These are phyloP conservation scores for Penicillium herquei DNA, from an alignment of 495 filamentous ascomycete species.

Conservation along the genomic window DNA sequence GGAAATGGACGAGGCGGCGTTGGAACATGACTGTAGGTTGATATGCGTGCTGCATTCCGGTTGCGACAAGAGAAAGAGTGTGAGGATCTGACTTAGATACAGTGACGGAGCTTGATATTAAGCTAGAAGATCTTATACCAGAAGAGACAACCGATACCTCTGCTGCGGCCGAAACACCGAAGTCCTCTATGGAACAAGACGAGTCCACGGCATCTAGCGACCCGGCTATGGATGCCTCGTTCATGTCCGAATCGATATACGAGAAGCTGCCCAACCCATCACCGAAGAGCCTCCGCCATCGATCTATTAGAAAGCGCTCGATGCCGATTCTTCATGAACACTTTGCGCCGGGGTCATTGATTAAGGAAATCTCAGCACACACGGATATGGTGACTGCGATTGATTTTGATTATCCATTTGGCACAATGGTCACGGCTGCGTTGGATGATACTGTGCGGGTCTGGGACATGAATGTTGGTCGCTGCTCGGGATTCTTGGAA, in stretches of 20 bases:
- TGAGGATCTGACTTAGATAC: neutral
- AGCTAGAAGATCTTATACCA: conserved; percentile 69
- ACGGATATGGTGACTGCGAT: conserved; percentile 84
- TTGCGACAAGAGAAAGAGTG: neutral
- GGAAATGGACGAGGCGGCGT: conserved; percentile 85
- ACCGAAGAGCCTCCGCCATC: conserved; percentile 62
- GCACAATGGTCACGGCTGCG: conserved; percentile 91
- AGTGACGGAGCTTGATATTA: conserved; percentile 83
- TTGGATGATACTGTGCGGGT: conserved; percentile 96
- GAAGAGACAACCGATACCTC: conserved; percentile 67
- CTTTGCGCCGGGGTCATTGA: conserved; percentile 84
- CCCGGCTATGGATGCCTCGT: conserved; percentile 61
- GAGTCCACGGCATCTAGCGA: conserved; percentile 50
- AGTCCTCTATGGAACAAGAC: conserved; percentile 55
- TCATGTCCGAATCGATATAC: conserved; percentile 98
- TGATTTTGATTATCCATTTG: conserved; percentile 95
- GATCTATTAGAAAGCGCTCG: conserved; percentile 70
- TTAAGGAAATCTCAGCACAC: conserved; percentile 85
- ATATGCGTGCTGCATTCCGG: neutral
- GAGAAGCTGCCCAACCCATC: conserved; percentile 76
- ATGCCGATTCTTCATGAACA: conserved; percentile 97
- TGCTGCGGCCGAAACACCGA: conserved; percentile 55
- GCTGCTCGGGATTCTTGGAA: conserved; percentile 86
- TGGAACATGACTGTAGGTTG: conserved; percentile 79
- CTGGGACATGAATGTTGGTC: conserved; percentile 92